Percentiles rank a stretch among this genome's conserved stretches.
These are phyloP conservation scores for Xylariales sp. DNA, from an alignment of 2,329 filamentous ascomycete species.

Conservation along the genomic window DNA sequence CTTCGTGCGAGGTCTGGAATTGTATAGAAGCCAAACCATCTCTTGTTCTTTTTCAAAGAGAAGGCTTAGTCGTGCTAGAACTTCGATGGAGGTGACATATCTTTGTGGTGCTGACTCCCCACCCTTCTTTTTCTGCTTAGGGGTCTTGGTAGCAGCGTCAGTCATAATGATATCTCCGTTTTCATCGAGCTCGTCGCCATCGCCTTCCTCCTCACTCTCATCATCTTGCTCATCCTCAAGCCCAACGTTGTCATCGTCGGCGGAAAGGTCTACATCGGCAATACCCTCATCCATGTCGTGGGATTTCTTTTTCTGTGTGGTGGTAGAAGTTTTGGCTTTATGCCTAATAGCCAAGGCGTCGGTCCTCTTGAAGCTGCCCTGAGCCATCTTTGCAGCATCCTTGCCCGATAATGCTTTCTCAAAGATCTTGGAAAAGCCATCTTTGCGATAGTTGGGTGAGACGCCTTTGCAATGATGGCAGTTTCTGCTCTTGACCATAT, in stretches of 20 bases:
- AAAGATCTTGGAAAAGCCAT: constrained; percentile 90
- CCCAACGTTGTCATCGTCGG: constrained; percentile 34
- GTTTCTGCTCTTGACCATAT: constrained; percentile 63
- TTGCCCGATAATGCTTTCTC: constrained; percentile 73
- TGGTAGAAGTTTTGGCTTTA: constrained; percentile 23
- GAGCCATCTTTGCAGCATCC: constrained; percentile 72
- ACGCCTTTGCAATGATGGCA: constrained; percentile 67
- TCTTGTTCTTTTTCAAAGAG: constrained; percentile 87
- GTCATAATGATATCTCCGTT: constrained; percentile 57
- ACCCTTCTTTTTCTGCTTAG: constrained; percentile 29
- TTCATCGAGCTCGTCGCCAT: constrained; percentile 44
- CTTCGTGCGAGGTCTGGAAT: constrained; percentile 61
- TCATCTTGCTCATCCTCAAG: constrained; percentile 37
- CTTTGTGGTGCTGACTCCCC: constrained; percentile 53
- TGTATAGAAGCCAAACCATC: constrained; percentile 79
- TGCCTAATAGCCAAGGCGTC: constrained; percentile 62
- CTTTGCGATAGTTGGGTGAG: constrained; percentile 81
- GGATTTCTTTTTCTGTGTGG: constrained; percentile 33
- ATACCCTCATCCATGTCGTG: constrained; percentile 64
- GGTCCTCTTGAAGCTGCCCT: constrained; percentile 59
- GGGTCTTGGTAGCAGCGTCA: constrained; percentile 33
- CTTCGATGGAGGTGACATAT: constrained; percentile 80
- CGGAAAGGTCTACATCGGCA: constrained; percentile 57
- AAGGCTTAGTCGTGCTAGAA: constrained; percentile 70
- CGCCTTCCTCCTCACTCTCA: constrained; percentile 36